Evolutionary conservation across 768 basidiomycete species (phyloP), one percentile per base, ranked within the genome.

Genomic region (Serpula lacrymans): DNA sequence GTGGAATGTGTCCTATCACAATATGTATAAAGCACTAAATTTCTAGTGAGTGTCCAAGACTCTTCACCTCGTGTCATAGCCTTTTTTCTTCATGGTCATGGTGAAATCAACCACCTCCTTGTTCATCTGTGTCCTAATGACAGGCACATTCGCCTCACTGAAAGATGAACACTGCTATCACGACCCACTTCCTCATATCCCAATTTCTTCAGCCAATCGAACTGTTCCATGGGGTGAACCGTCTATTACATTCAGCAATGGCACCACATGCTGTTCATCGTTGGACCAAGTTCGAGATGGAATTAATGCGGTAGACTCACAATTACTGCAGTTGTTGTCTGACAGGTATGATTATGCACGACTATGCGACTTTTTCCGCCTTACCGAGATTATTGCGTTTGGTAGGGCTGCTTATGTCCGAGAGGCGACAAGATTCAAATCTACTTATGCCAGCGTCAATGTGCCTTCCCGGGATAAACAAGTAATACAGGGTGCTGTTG

Each of bases 361-460:
- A 2, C 13, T 17, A 12, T 10, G 21, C 2, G 13, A 2, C 16
- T 13, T 29, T n/a, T 12, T 39, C 6, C 37, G 10, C 10, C 9
- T 36, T 16, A 23, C 32, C 17, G 23, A 47, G 7, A 29, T 29
- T 17, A 18, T 20, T 16, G 18, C 11, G 11, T 2, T 24, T 29
- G 20, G 26, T 5, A 55, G 56, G 26, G 23, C 49, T 14, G 41
- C 41, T 12, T 59, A 58, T 28, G 49, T 58, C 13, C 31, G 51
- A 27, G 56, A 58, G 41, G 57, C 57, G 6, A 45, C 51, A 13
- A 53, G 57, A n/a, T 58, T 55, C 47, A 55, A 51, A 29, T n/a
- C 31, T n/a, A 55, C 43, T 2, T 29, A 35, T 41, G 23, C 34
- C 14, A 37, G 21, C 8, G 24, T 55, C 33, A 35, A 51, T 14